phyloP scores from a whole-genome alignment of 2,329 filamentous ascomycete species.

The Stagonosporopsis vannaccii region DNA sequence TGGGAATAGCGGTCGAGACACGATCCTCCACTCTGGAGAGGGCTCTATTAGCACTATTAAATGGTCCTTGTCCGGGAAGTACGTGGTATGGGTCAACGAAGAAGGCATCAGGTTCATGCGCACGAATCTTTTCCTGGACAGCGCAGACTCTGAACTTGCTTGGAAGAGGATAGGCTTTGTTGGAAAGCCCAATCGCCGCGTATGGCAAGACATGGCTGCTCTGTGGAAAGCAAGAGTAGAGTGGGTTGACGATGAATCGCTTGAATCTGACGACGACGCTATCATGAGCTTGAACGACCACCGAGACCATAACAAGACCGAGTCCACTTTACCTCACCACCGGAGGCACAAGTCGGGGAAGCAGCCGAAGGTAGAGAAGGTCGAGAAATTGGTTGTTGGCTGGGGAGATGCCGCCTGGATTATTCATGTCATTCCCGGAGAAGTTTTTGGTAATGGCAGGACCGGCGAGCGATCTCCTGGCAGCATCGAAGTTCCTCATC shows the following conservation, averaged over 20 bases:
- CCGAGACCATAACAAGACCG: constrained; percentile 41
- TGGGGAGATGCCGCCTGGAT: constrained; percentile 98
- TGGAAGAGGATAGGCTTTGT: constrained; percentile 97
- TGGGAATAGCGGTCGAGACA: constrained; percentile 80
- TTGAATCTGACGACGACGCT: constrained; percentile 75
- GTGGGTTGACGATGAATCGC: constrained; percentile 85
- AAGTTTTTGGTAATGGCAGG: constrained; percentile 67
- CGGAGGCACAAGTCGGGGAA: constrained; percentile 52
- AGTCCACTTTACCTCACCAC: constrained; percentile 49
- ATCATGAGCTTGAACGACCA: constrained; percentile 46
- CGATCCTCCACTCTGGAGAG: constrained; percentile 87
- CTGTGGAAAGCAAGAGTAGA: constrained; percentile 93
- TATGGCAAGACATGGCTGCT: constrained; percentile 95
- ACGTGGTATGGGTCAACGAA: constrained; percentile 94
- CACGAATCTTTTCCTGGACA: constrained; percentile 81
- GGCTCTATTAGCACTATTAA: constrained; percentile 90
- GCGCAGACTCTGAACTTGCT: constrained; percentile 76
- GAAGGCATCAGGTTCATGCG: constrained; percentile 98
- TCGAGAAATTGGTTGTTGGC: constrained; percentile 85
- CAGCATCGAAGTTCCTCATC: constrained; percentile 88
- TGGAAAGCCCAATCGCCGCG: constrained; percentile 82
- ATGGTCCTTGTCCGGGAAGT: constrained; percentile 92
- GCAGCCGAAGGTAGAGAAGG: constrained; percentile 43
- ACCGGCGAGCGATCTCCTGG: constrained; percentile 76
- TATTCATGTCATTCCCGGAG: constrained; percentile 83